Evolutionary conservation across 768 basidiomycete species (phyloP), one percentile per base, ranked within the genome.

Genomic region (Cystoderma amianthinum): DNA sequence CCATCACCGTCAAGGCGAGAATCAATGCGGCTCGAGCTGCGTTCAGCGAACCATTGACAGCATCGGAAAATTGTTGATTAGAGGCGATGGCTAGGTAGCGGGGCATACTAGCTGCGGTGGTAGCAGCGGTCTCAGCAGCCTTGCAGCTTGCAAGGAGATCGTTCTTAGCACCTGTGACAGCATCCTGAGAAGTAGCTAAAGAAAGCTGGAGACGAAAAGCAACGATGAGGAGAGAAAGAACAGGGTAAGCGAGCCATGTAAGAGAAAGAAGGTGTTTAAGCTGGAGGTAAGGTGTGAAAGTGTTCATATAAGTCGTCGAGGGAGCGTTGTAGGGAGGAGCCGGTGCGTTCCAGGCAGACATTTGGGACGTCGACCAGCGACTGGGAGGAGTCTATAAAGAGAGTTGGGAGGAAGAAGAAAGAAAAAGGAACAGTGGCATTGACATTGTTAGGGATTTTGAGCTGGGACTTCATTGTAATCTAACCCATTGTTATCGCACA

Each of bases 161-260:
- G 30, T 58, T 63, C 63, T 89, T 93, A 33, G 88, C 84, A 48
- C 69, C 79, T 24, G 69, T 67, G 3, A 89, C 74, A 2, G 82
- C 72, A 50, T 73, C 68, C 53, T 86, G 72, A 3, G 90, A 78
- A 10, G 83, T 74, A 16, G 69, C 69, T 4, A 85, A 73, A 18
- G 91, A 89, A 9, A 86, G 58, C 45, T 82, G 75, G 28, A 96
- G 74, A 41, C 89, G 78, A 55, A 92, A 90, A 23, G 84, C 84
- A 58, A 94, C 78, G 55, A 97, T 87, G 48, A 92, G 59, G 44
- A 97, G 78, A 18, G 92, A 94, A 32, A 95, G 65, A 20, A 96
- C 81, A 22, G 91, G 91, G 49, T 90, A 92, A 6, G 92, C 89
- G 28, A 97, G 83, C 84, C 91, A 88, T 56, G 87, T 75, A 10